Base-by-base conservation (phyloP, 371 early-diverging fungal species). In the Mucor indicus region DNA sequence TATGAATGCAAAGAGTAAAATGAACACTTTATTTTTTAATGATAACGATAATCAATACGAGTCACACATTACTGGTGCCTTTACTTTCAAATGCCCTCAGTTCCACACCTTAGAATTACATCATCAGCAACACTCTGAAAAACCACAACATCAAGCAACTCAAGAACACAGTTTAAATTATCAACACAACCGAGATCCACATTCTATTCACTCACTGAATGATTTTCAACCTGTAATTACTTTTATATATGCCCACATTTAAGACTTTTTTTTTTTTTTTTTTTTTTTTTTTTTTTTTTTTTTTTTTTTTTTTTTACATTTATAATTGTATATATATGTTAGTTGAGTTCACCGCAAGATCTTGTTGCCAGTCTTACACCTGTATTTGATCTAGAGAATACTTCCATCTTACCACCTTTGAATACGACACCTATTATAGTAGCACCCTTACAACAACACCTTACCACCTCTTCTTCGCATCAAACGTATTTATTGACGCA, bases 351-450 rank as follows among this genome's bases (percentile, higher is more conserved):
- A 13, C 33, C 50, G 5, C 44, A 59, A 40, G 54, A 53, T 53
- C 29, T 59, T 16, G 50, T 59, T 5, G 44, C 44, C 24, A 48
- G 37, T 21, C 29, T 59, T 36, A 37, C 33, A 12, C 47, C 46
- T 13, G n/a, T 33, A 5, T 33, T 33, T 15, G n/a, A 33, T 33
- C 13, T 11, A 33, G 4, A 11, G 5, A 29, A 6, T 29, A 29
- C 30, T 8, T 29, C 48, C 20, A 42, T 33, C 13, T 40, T 57
- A 23, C 51, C 57, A 11, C 57, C 57, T 3, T 38, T 57, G 4
- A 57, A 57, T 25, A 50, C 57, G 13, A 57, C 57, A 3, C 57
- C 57, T 17, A 57, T 57, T 9, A 38, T 50, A 2, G 36, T 57
- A 24, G 52, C 57, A 10, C 57, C 57, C 19, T n/a, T 57, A 6